Evolutionary conservation across 441 rosid species (phyloP).

Genomic region (Raphanus hybrid): DNA sequence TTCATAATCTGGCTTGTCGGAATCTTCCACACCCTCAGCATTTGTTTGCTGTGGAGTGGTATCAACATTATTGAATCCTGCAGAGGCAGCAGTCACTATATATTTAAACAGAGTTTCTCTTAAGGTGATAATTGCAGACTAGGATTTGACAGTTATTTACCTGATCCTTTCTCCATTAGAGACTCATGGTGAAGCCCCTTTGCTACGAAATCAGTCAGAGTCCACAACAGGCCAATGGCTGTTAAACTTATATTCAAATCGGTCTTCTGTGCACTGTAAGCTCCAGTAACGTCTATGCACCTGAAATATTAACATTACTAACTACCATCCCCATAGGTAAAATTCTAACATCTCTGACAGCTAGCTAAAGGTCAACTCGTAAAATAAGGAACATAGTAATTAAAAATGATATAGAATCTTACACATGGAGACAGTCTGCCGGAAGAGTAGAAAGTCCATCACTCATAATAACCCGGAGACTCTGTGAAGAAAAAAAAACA

Average conservation of each 20-base stretch:
- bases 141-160: conserved; percentile 46
- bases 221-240: conserved; percentile 97
- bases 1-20: conserved; percentile 48
- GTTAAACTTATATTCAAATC: conserved; percentile 97
- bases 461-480: conserved; percentile 91
- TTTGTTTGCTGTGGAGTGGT: conserved; percentile 49
- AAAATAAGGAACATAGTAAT: conserved; percentile 17
- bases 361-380: conserved; percentile 14
- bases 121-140: conserved; percentile 23
- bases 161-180: conserved; percentile 62
- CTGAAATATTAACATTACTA: conserved; percentile 56
- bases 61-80: conserved; percentile 49
- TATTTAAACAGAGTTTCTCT: conserved; percentile 15
- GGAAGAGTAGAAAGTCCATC: conserved; percentile 94
- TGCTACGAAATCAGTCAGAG: conserved; percentile 88
- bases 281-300: conserved; percentile 98
- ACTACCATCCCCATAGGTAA: conserved; percentile 18
- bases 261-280: conserved; percentile 92
- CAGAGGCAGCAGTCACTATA: conserved; percentile 23
- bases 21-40: conserved; percentile 52
- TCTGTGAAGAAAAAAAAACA: conserved; percentile 53
- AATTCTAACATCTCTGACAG: conserved; percentile 16
- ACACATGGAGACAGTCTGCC: conserved; percentile 83
- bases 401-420: conserved; percentile 46
- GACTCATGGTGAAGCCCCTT: conserved; percentile 64